These are phyloP conservation scores for Aspergillus vadensis DNA, from an alignment of 2,329 filamentous ascomycete species.

Conservation along the genomic window DNA sequence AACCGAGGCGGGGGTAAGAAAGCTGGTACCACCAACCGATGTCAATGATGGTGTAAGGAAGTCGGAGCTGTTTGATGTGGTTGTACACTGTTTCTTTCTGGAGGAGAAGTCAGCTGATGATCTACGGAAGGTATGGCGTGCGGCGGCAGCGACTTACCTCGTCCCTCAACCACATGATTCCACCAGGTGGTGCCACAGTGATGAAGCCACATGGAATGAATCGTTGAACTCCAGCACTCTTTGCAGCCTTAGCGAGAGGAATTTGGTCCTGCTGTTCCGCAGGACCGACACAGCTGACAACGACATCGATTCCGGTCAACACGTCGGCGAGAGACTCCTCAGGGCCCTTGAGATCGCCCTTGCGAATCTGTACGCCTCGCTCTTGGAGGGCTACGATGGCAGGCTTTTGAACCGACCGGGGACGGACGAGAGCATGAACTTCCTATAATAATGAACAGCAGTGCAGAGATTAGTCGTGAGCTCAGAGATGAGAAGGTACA, in stretches of 20 bases:
- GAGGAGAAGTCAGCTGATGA: not conserved
- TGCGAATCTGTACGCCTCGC: constrained; percentile 48
- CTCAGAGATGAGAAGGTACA: constrained; percentile 1
- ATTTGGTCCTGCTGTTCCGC: constrained; percentile 46
- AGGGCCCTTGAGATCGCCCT: constrained; percentile 47
- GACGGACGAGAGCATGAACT: constrained; percentile 52
- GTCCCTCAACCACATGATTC: constrained; percentile 47
- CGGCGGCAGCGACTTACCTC: constrained; percentile 29
- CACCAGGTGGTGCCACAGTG: constrained; percentile 49
- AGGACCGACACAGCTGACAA: constrained; percentile 48
- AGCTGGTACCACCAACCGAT: constrained; percentile 63
- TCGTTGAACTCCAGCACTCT: constrained; percentile 53
- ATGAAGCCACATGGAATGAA: constrained; percentile 57
- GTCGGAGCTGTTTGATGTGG: constrained; percentile 49
- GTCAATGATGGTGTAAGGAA: constrained; percentile 61
- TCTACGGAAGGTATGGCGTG: not conserved
- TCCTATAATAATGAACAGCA: constrained; percentile 39
- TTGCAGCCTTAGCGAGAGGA: constrained; percentile 51
- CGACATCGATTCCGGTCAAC: constrained; percentile 48
- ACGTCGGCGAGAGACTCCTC: constrained; percentile 46
- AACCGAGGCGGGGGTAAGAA: constrained; percentile 48
- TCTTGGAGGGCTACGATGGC: constrained; percentile 44
- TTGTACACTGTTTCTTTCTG: constrained; percentile 56
- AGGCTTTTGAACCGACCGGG: constrained; percentile 51
- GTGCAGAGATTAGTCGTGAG: constrained; percentile 9